phyloP scores from a whole-genome alignment of 2,329 filamentous ascomycete genomes.

The Exophiala mesophila region DNA sequence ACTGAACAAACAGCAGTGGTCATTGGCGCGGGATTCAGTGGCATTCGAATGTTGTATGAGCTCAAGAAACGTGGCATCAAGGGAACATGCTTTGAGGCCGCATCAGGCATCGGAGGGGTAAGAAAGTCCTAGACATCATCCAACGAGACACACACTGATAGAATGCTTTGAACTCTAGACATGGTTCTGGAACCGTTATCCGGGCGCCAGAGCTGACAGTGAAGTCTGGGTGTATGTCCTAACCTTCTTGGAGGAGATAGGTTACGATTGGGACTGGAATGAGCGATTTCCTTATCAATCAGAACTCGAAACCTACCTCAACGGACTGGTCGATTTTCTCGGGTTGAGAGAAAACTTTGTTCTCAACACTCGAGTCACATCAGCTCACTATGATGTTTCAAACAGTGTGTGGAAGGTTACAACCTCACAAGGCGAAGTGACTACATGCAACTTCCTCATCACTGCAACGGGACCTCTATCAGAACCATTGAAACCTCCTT shows the following conservation, averaged over 20 bases:
- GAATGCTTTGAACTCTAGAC: too few species aligned
- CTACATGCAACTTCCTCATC: slow-evolving; percentile 41
- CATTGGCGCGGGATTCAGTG: slow-evolving; percentile 1
- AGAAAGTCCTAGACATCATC: too few species aligned
- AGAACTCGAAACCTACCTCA: not conserved
- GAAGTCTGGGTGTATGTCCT: slow-evolving; percentile 41
- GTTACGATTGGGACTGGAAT: slow-evolving; percentile 30
- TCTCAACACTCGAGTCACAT: slow-evolving; percentile 41
- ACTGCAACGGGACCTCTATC: slow-evolving; percentile 49
- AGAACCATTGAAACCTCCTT: slow-evolving; percentile 44
- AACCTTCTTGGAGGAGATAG: slow-evolving; percentile 33
- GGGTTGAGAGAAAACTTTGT: slow-evolving; percentile 40
- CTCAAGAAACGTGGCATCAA: not conserved
- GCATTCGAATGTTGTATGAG: slow-evolving; percentile 1
- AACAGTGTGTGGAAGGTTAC: slow-evolving; percentile 41
- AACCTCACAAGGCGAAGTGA: slow-evolving; percentile 37
- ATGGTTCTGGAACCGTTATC: slow-evolving; percentile 34
- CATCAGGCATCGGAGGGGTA: not conserved
- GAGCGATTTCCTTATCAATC: slow-evolving; percentile 32
- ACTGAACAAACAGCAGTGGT: too few species aligned
- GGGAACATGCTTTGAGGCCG: not conserved
- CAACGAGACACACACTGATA: too few species aligned
- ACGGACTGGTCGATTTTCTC: not conserved
- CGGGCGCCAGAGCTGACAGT: slow-evolving; percentile 44
- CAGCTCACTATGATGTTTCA: slow-evolving; percentile 36